Evolutionary conservation across 768 basidiomycete genomes (phyloP).

Genomic region (Lentinula guzmanii): DNA sequence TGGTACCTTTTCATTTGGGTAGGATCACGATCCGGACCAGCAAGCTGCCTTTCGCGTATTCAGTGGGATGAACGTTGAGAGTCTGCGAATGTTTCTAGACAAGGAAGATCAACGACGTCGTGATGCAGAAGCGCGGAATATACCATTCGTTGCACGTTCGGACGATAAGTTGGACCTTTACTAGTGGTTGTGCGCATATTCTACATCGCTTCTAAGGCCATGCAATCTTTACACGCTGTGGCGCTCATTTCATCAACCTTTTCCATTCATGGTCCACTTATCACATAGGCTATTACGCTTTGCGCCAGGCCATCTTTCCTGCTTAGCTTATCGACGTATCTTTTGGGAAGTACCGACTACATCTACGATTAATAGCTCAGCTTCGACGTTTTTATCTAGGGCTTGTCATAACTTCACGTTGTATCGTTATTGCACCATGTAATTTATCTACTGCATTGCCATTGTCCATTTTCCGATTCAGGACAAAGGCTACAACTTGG

Average conservation of each 20-base stretch:
- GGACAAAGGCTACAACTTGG: too few relatives aligned
- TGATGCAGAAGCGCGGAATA: conserved; percentile 53
- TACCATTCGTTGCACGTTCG: conserved; percentile 52
- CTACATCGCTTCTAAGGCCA: background rate
- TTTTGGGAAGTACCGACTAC: background rate
- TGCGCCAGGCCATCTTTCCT: background rate
- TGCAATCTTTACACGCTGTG: background rate
- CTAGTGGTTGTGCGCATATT: conserved; percentile 20
- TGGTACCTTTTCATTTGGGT: conserved; percentile 7
- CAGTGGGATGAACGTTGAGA: conserved; percentile 57
- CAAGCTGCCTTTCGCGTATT: conserved; percentile 75
- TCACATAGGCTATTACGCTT: background rate
- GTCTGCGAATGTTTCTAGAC: conserved; percentile 63
- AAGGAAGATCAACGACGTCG: conserved; percentile 57
- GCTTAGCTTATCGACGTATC: background rate
- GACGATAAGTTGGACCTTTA: conserved; percentile 64
- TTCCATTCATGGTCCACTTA: background rate
- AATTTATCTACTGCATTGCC: background rate
- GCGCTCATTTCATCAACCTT: background rate
- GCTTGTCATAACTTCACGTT: background rate
- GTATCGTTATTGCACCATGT: background rate
- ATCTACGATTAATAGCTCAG: background rate
- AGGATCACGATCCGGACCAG: conserved; percentile 67
- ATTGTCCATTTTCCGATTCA: background rate
- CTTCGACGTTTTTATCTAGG: background rate